Conservation (phyloP, 1,284 basidiomycete genomes). For the Pseudozyma thailandica region DNA sequence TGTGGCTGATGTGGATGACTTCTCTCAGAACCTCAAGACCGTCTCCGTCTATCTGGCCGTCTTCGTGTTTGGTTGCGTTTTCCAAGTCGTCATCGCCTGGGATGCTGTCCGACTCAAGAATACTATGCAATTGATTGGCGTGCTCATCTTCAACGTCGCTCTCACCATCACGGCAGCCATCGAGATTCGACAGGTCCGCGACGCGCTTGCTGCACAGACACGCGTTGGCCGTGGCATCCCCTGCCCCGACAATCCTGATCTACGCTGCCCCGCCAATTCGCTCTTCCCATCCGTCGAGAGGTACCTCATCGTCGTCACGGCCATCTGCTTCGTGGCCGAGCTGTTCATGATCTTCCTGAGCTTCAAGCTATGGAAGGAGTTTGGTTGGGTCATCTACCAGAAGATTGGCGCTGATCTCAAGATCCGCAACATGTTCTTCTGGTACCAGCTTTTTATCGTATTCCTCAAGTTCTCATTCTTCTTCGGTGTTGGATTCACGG, state of each 20-base stretch:
- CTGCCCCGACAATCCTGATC: conserved; percentile 24
- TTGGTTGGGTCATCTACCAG: conserved; percentile 61
- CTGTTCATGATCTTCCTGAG: conserved; percentile 41
- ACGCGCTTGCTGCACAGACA: conserved; percentile 51
- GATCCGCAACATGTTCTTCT: conserved; percentile 53
- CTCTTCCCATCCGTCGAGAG: conserved; percentile 46
- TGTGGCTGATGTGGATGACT: conserved; percentile 28
- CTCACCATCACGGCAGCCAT: conserved; percentile 55
- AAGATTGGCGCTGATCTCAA: conserved; percentile 58
- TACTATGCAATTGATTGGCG: conserved; percentile 60
- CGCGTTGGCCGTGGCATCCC: conserved; percentile 27
- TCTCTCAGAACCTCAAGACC: conserved; percentile 61
- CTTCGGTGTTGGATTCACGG: conserved; percentile 57
- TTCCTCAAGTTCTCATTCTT: conserved; percentile 62
- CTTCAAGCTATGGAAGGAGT: conserved; percentile 57
- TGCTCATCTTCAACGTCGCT: conserved; percentile 59
- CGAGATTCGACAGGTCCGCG: conserved; percentile 56
- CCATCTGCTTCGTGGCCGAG: conserved; percentile 50
- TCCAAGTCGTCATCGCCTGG: conserved; percentile 54
- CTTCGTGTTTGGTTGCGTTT: conserved; percentile 57
- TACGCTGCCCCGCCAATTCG: conserved; percentile 27
- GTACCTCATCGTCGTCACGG: conserved; percentile 55
- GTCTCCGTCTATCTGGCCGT: conserved; percentile 59
- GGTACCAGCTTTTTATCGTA: conserved; percentile 62
- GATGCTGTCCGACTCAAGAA: conserved; percentile 61